phyloP scores from a whole-genome alignment of 1,139 yeast genomes.

The Candida tropicalis region DNA sequence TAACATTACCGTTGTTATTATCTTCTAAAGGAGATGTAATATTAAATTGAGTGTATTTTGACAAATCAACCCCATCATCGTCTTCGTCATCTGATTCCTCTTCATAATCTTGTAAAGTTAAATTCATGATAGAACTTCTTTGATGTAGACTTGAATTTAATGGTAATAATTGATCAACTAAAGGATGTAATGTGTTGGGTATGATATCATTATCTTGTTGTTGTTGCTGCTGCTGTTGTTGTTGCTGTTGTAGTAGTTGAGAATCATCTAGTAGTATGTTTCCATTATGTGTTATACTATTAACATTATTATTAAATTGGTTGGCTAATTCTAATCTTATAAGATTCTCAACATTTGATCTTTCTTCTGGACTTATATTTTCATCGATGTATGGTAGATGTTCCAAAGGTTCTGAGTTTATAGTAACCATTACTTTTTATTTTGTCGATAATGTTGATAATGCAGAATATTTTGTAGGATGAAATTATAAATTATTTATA shows the following conservation, averaged over 20 bases:
- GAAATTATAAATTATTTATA: too few relatives aligned
- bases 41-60: constrained; percentile 32
- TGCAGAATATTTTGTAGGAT: not conserved
- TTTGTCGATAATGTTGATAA: constrained; percentile 2
- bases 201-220: not conserved
- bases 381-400: constrained; percentile 36
- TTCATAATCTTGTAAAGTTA: constrained; percentile 29
- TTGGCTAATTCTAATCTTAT: constrained; percentile 30
- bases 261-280: not conserved
- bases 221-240: constrained; percentile 6
- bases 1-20: not conserved
- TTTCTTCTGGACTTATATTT: constrained; percentile 33
- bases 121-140: constrained; percentile 7
- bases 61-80: constrained; percentile 32
- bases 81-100: constrained; percentile 26
- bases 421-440: constrained; percentile 25
- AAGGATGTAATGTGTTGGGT: constrained; percentile 27
- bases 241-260: constrained; percentile 5
- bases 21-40: constrained; percentile 18
- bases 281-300: constrained; percentile 13
- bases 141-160: constrained; percentile 9
- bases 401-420: constrained; percentile 33
- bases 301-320: constrained; percentile 18
- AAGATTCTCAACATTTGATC: constrained; percentile 37
- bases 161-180: constrained; percentile 32